Percentiles rank a stretch among this genome's conserved stretches.
phyloP scores from a whole-genome alignment of 1,139 yeast species.

The Kodamaea alishanica region DNA sequence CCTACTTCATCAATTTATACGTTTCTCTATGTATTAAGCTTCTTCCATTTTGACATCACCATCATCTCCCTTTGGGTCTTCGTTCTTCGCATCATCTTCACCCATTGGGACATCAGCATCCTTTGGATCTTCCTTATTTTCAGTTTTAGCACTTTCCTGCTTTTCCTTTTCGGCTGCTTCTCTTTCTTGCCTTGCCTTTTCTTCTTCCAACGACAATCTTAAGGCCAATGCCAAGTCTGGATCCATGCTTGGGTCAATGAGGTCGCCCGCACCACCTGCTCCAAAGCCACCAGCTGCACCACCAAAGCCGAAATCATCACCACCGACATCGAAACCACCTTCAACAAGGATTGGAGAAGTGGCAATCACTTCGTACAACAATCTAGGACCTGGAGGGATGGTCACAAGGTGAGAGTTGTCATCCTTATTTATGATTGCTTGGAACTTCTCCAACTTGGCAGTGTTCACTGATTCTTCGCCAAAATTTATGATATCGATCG shows the following conservation, averaged over 20 bases:
- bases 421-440: slow-evolving; percentile 68
- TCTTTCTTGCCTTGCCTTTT: slow-evolving; percentile 70
- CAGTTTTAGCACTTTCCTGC: slow-evolving; percentile 14
- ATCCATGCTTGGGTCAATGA: slow-evolving; percentile 88
- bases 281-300: slow-evolving; percentile 46
- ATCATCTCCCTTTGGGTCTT: slow-evolving; percentile 26
- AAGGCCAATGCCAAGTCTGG: slow-evolving; percentile 96
- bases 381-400: slow-evolving; percentile 82
- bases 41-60: slow-evolving; percentile 13
- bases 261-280: slow-evolving; percentile 53
- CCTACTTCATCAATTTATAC: too few relatives aligned
- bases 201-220: slow-evolving; percentile 80
- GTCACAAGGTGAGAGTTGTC: slow-evolving; percentile 85
- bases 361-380: slow-evolving; percentile 70
- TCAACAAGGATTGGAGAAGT: slow-evolving; percentile 67
- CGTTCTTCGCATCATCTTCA: slow-evolving; percentile 28
- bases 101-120: slow-evolving; percentile 8
- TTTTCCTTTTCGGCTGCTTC: slow-evolving; percentile 44
- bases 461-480: slow-evolving; percentile 86
- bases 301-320: slow-evolving; percentile 33
- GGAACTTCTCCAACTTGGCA: slow-evolving; percentile 74
- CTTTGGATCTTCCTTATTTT: slow-evolving; percentile 10
- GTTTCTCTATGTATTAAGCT: not conserved
- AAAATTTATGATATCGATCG: slow-evolving; percentile 85
- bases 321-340: slow-evolving; percentile 47